phyloP scores from a whole-genome alignment of 768 basidiomycete species.

The Leucocoprinus sp. region DNA sequence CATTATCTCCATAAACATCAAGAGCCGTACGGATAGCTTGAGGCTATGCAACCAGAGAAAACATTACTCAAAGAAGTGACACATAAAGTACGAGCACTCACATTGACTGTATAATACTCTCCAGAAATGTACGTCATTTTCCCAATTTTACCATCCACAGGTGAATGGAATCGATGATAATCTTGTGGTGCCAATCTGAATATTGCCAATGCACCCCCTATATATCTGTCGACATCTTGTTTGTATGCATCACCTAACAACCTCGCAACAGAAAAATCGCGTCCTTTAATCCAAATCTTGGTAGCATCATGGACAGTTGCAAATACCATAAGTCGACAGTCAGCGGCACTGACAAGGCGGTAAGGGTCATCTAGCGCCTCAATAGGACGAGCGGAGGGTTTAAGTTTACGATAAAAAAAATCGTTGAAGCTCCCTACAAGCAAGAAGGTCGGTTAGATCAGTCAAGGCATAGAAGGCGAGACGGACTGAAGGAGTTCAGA shows the following conservation, averaged over 20 bases:
- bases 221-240: slow-evolving; percentile 59
- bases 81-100: slow-evolving; percentile 25
- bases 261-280: slow-evolving; percentile 77
- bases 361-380: slow-evolving; percentile 66
- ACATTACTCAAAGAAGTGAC: not conserved
- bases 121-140: slow-evolving; percentile 77
- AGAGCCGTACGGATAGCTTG: slow-evolving; percentile 88
- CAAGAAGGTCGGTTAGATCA: not conserved
- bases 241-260: slow-evolving; percentile 77
- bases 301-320: slow-evolving; percentile 82
- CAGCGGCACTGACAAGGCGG: slow-evolving; percentile 82
- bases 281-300: slow-evolving; percentile 92
- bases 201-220: slow-evolving; percentile 78
- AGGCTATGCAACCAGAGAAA: slow-evolving; percentile 38
- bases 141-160: slow-evolving; percentile 80
- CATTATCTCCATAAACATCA: slow-evolving; percentile 94
- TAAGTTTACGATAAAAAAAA: slow-evolving; percentile 91
- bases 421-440: slow-evolving; percentile 80
- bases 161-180: slow-evolving; percentile 90
- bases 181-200: slow-evolving; percentile 93
- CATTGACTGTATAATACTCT: slow-evolving; percentile 96
- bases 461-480: not conserved
- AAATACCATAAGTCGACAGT: slow-evolving; percentile 95
- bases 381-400: slow-evolving; percentile 69
- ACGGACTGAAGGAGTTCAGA: slow-evolving; percentile 72